Base-by-base conservation (phyloP, 805 yeast genomes). In the Schizosaccharomyces japonicus region DNA sequence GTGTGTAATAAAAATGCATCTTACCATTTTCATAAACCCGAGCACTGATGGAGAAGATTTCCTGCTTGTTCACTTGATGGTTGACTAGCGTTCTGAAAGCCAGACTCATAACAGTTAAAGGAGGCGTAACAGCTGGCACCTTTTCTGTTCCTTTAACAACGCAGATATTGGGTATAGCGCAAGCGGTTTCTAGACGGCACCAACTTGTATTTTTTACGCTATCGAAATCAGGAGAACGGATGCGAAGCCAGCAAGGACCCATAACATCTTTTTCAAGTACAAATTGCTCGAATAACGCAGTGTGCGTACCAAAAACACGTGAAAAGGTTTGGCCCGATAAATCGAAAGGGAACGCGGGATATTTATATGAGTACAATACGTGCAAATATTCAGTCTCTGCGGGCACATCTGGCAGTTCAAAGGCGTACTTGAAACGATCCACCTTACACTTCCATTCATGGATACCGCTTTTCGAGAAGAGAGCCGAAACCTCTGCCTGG, bases 201-300 rank as follows among this genome's bases (percentile, higher is more conserved):
- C 85, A 87, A 0, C 94, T 76, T 2, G 80, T 69, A 56, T 76
- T 78, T 47, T 68, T 70, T 36, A 77, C 60, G 0, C 72, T 60
- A 23, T 60, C 58, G 54, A 80, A 78, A 51, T 77, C 75, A 45
- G 77, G 78, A 47, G 72, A 69, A 39, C 69, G 66, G 47, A 90
- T 67, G 45, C 79, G 79, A 47, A 90, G 65, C 98, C 98, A 90
- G 60, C 96, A 84, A 2, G 98, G 98, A 7, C 98, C 98, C 95
- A 83, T 85, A 42, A 90, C 69, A 54, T 78, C 76, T 54, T 80
- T 69, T 59, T 78, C 82, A 25, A 85, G 56, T 8, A 83, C 90
- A 61, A 90, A 83, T 10, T 81, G 69, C 64, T 90, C 98, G 59
- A 90, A 84, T 23, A 81, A 66, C 49, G 70, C 69, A 2, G 90